Evolutionary conservation across 495 filamentous ascomycete genomes (phyloP), one percentile per base, ranked within the genome.

Genomic region (Bombardia bombarda): DNA sequence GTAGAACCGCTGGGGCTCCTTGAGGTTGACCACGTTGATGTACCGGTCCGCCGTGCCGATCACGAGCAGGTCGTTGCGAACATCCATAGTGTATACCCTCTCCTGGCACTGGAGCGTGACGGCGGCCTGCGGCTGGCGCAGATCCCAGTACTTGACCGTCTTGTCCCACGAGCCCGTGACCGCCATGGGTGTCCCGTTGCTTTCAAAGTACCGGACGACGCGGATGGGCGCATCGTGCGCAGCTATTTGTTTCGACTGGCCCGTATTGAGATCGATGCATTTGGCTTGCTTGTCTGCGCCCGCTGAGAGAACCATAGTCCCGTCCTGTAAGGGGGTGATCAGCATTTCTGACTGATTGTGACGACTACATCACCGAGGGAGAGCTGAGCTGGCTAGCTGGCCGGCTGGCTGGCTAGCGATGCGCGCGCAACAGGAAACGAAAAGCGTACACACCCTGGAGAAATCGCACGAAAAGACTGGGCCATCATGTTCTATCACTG

Each of bases 141-240:
- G 61, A 60, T 97, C 90, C 90, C 90, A 97, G 67, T 90, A 94
- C 61, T 92, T 95, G 62, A 97, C 68, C 1, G 81, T 92, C 70
- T 92, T 93, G 67, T 97, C 90, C 90, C 90, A 97, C 2, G 84
- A 89, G 26, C 90, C 90, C 1, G 90, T 92, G 19, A 90, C 80
- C 23, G 95, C 72, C 58, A 92, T 80, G 50, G 69, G 82, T 42
- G 61, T 59, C 32, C 68, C 65, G 50, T 66, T 69, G 40, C 60
- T 72, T 53, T 76, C 72, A 52, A 90, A 83, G 70, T 89, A 90
- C 36, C 86, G 80, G 32, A 84, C 82, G 58, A 73, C 80, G 47
- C 80, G 78, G 49, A 97, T 82, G 2, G 90, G 86, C 33, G 80
- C 74, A 46, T 88, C 86, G 63, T 95, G 87, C 13, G 72, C 79